Base-by-base conservation (phyloP, 805 yeast genomes). In the Scheffersomyces ergatensis region DNA sequence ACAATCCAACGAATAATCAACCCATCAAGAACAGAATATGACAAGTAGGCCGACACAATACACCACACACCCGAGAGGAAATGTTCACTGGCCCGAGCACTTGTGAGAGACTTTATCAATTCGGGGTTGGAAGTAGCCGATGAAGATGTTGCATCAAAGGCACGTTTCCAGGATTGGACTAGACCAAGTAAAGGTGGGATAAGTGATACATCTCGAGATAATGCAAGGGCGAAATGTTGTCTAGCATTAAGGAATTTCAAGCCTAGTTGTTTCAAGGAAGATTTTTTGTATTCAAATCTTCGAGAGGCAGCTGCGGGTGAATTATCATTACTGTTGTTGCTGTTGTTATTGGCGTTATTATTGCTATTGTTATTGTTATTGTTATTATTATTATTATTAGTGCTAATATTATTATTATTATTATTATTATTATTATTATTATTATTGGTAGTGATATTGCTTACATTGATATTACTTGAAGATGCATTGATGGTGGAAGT, bases 1-100 rank as follows among this genome's bases (percentile, higher is more conserved):
- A 90, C 95, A 20, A 92, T 87, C 95, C 98, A 92, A 33, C 98
- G 73, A 21, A 89, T 84, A 83, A 90, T 88, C 35, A 92, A 68
- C 0, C 96, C 93, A 55, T 90, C 97, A 25, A 92, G 67, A 3
- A 88, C 87, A 1, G 89, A 81, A 61, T 83, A 89, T 7, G 95
- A 82, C 45, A 92, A 68, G 54, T 88, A 89, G 2, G 89, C 89
- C 1, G 95, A 80, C 8, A 92, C 98, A 4, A 85, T 55, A 58
- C 97, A 88, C 98, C 98, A 92, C n/a, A 92, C 60, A 0, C 90
- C 90, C 3, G 95, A 85, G 44, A 89, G 65, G 44, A 89, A 72
- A 51, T 83, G 84, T 56, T 89, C 97, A 0, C 90, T 80, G 0
- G 88, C 76, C 30, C 89, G 67, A 0, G 87, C 89, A 0, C 76